A percentile compares a stretch with the other conserved stretches of the same genome.
These are phyloP conservation scores for Letharia columbiana DNA, from an alignment of 495 filamentous ascomycete species.

Conservation along the genomic window DNA sequence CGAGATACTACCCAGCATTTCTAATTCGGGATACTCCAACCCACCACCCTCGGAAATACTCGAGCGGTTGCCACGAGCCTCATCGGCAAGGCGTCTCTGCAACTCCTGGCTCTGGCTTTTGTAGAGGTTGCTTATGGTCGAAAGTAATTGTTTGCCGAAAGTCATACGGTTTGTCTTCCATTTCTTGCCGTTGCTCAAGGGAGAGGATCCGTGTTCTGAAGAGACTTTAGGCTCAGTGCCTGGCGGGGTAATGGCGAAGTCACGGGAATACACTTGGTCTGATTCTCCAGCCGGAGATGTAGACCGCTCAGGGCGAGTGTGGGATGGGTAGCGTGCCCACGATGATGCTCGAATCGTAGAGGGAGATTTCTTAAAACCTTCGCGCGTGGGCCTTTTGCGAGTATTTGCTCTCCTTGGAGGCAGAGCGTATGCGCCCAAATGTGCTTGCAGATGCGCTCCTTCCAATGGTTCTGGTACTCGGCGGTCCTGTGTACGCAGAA, in stretches of 20 bases:
- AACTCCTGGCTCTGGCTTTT: constrained; percentile 19
- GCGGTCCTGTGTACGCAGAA: constrained; percentile 2
- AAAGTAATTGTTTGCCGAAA: constrained; percentile 15
- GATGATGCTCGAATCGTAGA: constrained; percentile 12
- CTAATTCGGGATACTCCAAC: constrained; percentile 23
- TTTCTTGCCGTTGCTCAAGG: constrained; percentile 16
- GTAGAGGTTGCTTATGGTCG: constrained; percentile 18
- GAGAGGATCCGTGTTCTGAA: not conserved
- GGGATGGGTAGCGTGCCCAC: constrained; percentile 22
- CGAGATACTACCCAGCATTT: constrained; percentile 16
- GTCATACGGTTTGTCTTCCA: not conserved
- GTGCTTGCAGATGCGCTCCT: constrained; percentile 14
- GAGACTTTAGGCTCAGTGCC: not conserved
- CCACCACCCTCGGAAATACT: constrained; percentile 19
- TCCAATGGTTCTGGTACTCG: constrained; percentile 4
- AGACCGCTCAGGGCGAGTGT: constrained; percentile 18
- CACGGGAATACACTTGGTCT: constrained; percentile 21
- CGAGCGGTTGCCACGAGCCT: constrained; percentile 17
- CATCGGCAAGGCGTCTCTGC: constrained; percentile 16
- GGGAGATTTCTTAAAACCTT: constrained; percentile 12
- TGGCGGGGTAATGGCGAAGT: constrained; percentile 14
- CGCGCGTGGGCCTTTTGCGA: constrained; percentile 6
- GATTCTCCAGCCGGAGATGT: constrained; percentile 14
- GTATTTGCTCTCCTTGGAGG: not conserved
- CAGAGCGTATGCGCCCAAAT: constrained; percentile 14